These are phyloP conservation scores for Heliocybe sulcata DNA, from an alignment of 1,284 basidiomycete species.

Conservation along the genomic window DNA sequence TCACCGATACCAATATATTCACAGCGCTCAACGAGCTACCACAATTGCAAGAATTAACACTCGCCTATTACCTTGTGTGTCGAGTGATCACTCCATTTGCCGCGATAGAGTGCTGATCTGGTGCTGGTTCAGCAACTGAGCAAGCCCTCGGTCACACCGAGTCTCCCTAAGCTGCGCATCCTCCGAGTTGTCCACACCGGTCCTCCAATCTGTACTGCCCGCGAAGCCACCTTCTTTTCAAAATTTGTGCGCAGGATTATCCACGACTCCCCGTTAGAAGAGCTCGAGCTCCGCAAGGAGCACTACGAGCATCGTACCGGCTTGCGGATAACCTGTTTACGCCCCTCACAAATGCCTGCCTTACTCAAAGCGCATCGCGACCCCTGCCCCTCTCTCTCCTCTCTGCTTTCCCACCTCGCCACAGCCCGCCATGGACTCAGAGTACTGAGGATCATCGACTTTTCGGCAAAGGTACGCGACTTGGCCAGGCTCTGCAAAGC, in stretches of 20 bases:
- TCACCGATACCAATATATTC: not conserved
- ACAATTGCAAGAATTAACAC: not conserved
- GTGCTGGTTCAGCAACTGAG: not conserved
- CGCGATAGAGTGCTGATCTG: not conserved
- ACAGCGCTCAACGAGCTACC: not conserved
- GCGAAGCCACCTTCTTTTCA: not conserved
- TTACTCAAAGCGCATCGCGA: not conserved
- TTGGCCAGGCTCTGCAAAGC: not conserved
- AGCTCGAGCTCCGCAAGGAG: not conserved
- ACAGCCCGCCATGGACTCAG: not conserved
- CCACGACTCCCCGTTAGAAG: not conserved
- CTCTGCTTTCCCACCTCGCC: not conserved
- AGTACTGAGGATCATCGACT: not conserved
- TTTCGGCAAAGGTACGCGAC: not conserved
- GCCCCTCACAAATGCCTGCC: not conserved
- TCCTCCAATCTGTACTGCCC: not conserved
- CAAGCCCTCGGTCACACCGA: not conserved
- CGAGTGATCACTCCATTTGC: not conserved
- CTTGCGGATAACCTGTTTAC: not conserved
- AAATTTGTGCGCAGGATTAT: not conserved
- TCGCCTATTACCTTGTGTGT: not conserved
- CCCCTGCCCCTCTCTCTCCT: not conserved
- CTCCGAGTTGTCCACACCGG: not conserved
- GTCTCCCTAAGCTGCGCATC: not conserved
- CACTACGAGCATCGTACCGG: not conserved